A percentile compares a stretch with the other conserved stretches of the same genome.
Evolutionary conservation across 768 basidiomycete genomes (phyloP).

Genomic region (Leccinum uliginosum): DNA sequence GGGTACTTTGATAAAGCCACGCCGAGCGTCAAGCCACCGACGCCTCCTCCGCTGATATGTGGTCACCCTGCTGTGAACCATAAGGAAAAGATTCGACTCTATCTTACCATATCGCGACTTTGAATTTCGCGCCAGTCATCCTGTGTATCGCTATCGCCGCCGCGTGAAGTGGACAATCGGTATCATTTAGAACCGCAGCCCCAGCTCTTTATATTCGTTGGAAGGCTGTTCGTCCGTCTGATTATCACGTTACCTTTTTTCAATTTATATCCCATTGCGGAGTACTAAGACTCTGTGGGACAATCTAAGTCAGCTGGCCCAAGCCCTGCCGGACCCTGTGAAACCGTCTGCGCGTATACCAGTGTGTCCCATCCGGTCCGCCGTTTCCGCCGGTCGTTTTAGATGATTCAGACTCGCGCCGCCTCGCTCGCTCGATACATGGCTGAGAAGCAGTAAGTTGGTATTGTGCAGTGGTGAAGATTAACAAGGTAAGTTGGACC

Average conservation of each 20-base stretch:
- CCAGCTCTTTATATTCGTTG: background rate
- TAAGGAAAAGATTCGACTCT: background rate
- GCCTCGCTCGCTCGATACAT: too few species aligned
- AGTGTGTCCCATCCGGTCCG: too few species aligned
- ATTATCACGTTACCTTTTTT: background rate
- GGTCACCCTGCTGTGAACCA: background rate
- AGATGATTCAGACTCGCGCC: too few species aligned
- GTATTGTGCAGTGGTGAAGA: too few species aligned
- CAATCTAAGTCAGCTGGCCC: background rate
- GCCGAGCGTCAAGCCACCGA: constrained; percentile 38
- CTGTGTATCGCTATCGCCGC: background rate
- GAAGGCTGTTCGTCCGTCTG: background rate
- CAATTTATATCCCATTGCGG: too few species aligned
- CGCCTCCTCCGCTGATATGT: constrained; percentile 36
- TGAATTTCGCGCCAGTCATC: background rate
- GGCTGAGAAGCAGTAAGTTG: too few species aligned
- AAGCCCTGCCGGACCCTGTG: too few species aligned
- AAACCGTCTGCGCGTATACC: too few species aligned
- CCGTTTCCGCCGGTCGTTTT: too few species aligned
- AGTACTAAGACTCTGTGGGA: background rate
- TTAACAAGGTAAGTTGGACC: too few species aligned
- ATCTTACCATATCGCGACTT: background rate
- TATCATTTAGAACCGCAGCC: background rate
- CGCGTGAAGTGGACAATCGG: background rate
- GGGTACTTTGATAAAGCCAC: constrained; percentile 37